Base-by-base conservation (phyloP, 306 rosid species). In the Cucurbita moschata region DNA sequence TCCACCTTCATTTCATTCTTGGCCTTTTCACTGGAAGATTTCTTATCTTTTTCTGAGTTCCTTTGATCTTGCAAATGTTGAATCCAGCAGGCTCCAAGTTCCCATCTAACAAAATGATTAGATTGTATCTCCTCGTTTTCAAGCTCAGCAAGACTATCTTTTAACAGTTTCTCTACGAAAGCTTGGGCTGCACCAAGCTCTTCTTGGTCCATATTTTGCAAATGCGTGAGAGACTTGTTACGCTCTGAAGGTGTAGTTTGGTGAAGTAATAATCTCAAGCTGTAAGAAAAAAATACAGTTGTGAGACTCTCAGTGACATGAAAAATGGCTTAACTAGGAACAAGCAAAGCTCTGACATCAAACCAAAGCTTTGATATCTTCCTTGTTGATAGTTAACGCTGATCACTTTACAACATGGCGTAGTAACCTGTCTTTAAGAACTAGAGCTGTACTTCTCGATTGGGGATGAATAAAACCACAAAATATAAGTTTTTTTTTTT, bases 11-110 rank as follows among this genome's bases (percentile, higher is more conserved):
- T 83, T 79, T 94, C 98, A 76, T 86, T 87, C 84, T 80, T 90
- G 72, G 79, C 81, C 84, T 87, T 88, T 82, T 86, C 96, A 77
- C 72, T 51, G 14, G 85, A 79, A 26, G 88, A 81, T 81, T 90
- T 90, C 86, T 87, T 94, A 79, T 90, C 98, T 75, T 90, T 93
- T 30, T 85, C 90, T 21, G 95, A 43, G 81, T 79, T 94, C 85
- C 85, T 90, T 78, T 90, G 97, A 85, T 94, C 98, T 76, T 91
- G 97, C 88, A 94, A 86, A 85, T 94, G 98, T 71, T 94, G 98
- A 80, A 94, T 88, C 98, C 98, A 94, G 85, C 97, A 94, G 62
- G 98, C 98, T 77, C 98, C 98, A 74, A 94, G 97, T 85, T 94
- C 98, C 98, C 98, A 94, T 83, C 98, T 86, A 68, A 94, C 87